Evolutionary conservation across 2,329 filamentous ascomycete species (phyloP), one percentile per base, ranked within the genome.

Genomic region (Nectriaceae sp.): DNA sequence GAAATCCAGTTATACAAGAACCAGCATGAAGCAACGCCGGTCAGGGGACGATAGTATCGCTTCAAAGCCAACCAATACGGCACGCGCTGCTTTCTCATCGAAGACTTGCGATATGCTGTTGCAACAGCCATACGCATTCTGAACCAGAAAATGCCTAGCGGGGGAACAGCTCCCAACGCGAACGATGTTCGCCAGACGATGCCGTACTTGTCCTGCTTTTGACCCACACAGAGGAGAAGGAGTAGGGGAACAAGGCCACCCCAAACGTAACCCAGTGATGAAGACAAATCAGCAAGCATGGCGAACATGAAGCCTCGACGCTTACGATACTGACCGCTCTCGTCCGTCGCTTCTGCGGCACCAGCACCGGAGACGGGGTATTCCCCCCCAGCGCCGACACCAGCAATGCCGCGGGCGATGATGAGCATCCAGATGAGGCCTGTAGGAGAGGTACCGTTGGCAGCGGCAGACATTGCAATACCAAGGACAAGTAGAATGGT

Each of bases 1-100:
- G 75, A 74, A 35, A 82, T 74, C 60, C 75, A 83, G 57, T 83
- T 77, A 59, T 82, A 74, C 21, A 72, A 61, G 59, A 80, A 80
- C 77, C 78, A 81, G 10, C 74, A 70, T 1, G 71, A 51, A 2
- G 75, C 70, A 5, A 72, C 70, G 13, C 78, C 78, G 3, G 80
- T 57, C 37, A 82, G 62, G 0, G 74, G 73, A 3, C 73, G 68
- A 67, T 73, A 80, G 53, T 81, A 78, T 24, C 71, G 67, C 53
- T 71, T 75, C 18, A 78, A 41, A 0, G 71, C 73, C 6, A 80
- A 66, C 57, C 61, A 60, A 59, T 80, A 81, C 0, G 78, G 78
- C 2, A 65, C 61, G 5, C 67, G 61, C 46, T 77, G 70, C 54
- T 73, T 74, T 44, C 69, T 66, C 65, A 76, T 73, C 2, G 75